Percentiles rank a stretch among this genome's conserved stretches.
Evolutionary conservation across 345 rosid species (phyloP).

Genomic region (Draba incana): DNA sequence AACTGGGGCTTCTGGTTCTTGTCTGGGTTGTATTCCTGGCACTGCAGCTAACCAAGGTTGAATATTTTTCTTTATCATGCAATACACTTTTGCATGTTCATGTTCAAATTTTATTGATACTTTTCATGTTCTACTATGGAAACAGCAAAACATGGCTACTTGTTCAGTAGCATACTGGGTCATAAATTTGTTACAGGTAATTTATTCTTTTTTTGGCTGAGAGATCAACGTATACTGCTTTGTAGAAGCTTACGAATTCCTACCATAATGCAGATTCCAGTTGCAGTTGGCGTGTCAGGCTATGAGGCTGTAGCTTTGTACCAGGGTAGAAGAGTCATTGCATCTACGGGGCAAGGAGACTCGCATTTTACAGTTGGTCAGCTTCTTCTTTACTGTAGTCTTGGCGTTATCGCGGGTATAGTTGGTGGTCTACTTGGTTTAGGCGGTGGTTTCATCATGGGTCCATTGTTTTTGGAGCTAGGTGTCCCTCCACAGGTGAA

Average conservation of each 20-base stretch:
- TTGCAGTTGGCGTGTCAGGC: conserved; percentile 63
- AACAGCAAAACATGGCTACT: conserved; percentile 56
- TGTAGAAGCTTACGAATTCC: neutral
- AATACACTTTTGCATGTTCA: neutral
- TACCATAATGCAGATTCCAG: conserved; percentile 56
- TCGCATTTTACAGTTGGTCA: conserved; percentile 48
- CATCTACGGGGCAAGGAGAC: conserved; percentile 61
- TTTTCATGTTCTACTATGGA: conserved; percentile 30
- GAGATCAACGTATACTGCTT: neutral
- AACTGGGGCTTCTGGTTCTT: conserved; percentile 75
- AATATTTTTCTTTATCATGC: neutral
- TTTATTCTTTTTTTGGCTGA: neutral
- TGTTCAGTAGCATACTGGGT: conserved; percentile 72
- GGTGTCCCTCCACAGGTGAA: conserved; percentile 80
- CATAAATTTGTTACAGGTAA: conserved; percentile 66
- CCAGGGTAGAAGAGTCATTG: conserved; percentile 62
- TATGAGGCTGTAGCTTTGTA: conserved; percentile 71
- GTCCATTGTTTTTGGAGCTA: conserved; percentile 74
- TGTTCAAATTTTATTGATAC: conserved; percentile 26
- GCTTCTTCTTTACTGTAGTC: conserved; percentile 56
- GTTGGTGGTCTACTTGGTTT: conserved; percentile 83
- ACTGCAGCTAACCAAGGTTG: conserved; percentile 74
- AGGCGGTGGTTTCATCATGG: conserved; percentile 85
- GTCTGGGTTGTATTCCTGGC: conserved; percentile 76
- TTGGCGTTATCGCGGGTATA: conserved; percentile 67